phyloP scores from a whole-genome alignment of 2,329 filamentous ascomycete genomes.

The Zymoseptoria passerinii region DNA sequence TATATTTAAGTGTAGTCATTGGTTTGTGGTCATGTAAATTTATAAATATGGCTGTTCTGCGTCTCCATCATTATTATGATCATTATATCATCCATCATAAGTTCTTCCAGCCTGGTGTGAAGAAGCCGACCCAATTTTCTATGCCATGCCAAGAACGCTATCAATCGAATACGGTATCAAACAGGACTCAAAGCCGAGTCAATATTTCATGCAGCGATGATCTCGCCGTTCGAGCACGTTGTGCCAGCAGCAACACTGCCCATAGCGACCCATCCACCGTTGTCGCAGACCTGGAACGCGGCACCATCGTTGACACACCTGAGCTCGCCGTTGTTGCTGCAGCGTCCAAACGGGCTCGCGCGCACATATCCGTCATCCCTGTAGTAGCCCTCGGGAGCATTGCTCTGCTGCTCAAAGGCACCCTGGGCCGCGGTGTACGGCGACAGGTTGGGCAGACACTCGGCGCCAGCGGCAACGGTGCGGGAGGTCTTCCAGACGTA shows the following conservation, averaged over 20 bases:
- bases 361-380: slow-evolving; percentile 28
- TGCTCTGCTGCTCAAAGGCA: slow-evolving; percentile 22
- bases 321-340: slow-evolving; percentile 20
- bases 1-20: neutral
- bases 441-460: slow-evolving; percentile 28
- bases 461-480: slow-evolving; percentile 30
- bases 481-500: slow-evolving; percentile 29
- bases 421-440: slow-evolving; percentile 16
- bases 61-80: neutral
- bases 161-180: neutral
- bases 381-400: slow-evolving; percentile 21
- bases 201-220: slow-evolving; percentile 14
- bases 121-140: neutral
- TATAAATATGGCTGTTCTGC: neutral
- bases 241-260: slow-evolving; percentile 25
- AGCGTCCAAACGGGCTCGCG: slow-evolving; percentile 23
- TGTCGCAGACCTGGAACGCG: slow-evolving; percentile 27
- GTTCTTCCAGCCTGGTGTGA: neutral
- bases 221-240: slow-evolving; percentile 21
- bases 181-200: neutral
- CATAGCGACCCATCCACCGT: slow-evolving; percentile 28
- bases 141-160: neutral
- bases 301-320: slow-evolving; percentile 22
- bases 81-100: neutral
- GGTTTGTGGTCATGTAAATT: neutral